Evolutionary conservation across 2,329 filamentous ascomycete genomes (phyloP), one percentile per base, ranked within the genome.

Genomic region (Penicillium frequentans): DNA sequence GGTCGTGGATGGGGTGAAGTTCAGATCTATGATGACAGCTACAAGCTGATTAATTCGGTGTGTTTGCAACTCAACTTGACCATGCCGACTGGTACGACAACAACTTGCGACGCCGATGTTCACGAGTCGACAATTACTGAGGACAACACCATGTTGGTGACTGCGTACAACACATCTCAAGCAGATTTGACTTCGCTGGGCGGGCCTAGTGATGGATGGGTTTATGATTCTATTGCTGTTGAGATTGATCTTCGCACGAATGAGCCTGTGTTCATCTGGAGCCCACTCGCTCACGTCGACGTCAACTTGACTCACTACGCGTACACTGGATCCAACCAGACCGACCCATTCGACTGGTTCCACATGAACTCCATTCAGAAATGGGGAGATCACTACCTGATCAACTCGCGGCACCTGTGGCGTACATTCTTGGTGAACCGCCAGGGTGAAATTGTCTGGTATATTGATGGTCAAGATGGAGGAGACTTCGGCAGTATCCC

Each of bases 101-200:
- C 46, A 7, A 21, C 29, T 14, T 57, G 51, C 39, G 37, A 57
- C 24, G 52, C 47, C 11, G 58, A 60, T 44, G 37, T 59, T 7
- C 71, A 74, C 57, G 71, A 74, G 55, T 69, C 66, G 47, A 63
- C 62, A 39, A 61, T 74, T 27, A 73, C 71, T 3, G 42, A 57
- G 14, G 62, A 65, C 37, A 71, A 72, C 55, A 73, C 70, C 11
- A 57, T 74, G 33, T 56, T 74, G 16, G 61, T 73, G 24, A 71
- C 71, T 9, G 68, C 70, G 6, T 70, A 71, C 52, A 73, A 73
- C 29, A 60, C 68, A 35, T 70, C 71, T 5, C 67, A 67, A 43
- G 61, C 60, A 7, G 65, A 73, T 49, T 45, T 73, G 50, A 66
- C 63, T 6, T 51, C 63, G 3, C 60, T 73, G 16, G 68, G 69